phyloP scores from a whole-genome alignment of 805 yeast genomes.

The Metschnikowia cerradonensis region DNA sequence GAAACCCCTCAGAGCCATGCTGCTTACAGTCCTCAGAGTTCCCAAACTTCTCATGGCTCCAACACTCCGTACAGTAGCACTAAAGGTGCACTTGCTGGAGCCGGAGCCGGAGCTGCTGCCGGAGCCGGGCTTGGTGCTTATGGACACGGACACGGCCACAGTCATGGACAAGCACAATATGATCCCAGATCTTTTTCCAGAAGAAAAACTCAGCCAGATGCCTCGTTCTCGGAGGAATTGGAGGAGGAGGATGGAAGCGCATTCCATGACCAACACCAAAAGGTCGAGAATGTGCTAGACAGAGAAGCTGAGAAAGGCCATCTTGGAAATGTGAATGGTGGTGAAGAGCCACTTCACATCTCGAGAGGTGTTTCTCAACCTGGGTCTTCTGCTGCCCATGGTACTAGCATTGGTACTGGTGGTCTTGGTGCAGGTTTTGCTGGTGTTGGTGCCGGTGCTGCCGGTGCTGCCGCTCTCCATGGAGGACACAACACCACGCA shows the following conservation, averaged over 20 bases:
- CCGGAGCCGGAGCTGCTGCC: not conserved
- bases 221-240: not conserved
- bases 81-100: not conserved
- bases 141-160: not conserved
- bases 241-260: conserved; percentile 2
- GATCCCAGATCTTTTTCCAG: too few relatives aligned
- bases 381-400: not conserved
- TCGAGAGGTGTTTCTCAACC: not conserved
- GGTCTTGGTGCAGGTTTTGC: conserved; percentile 9
- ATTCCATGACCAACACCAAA: conserved; percentile 6
- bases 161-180: too few relatives aligned
- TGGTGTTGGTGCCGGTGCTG: not conserved
- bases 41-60: not conserved
- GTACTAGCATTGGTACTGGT: not conserved
- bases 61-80: not conserved
- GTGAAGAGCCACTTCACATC: not conserved
- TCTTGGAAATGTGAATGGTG: not conserved
- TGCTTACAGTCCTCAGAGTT: not conserved
- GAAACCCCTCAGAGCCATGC: not conserved
- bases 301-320: conserved; percentile 1
- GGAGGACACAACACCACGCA: not conserved
- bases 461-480: not conserved
- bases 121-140: not conserved
- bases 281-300: conserved; percentile 2
- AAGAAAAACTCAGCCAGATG: not conserved